A percentile compares a stretch with the other conserved stretches of the same genome.
Conservation (phyloP, 371 early-diverging fungal genomes). For the Phascolomyces articulosus region DNA sequence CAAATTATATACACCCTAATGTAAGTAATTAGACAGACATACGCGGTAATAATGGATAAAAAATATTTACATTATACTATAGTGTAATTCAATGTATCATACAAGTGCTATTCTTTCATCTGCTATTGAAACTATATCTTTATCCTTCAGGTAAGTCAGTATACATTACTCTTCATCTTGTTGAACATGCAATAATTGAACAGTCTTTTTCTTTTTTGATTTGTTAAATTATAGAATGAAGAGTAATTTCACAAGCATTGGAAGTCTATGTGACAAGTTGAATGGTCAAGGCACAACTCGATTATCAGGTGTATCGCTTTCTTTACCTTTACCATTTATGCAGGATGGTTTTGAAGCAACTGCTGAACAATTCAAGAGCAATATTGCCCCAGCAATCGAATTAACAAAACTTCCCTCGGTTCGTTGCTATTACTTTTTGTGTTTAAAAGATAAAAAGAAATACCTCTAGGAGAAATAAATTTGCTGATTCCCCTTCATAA, state of each 20-base stretch:
- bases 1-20: slow-evolving; percentile 29
- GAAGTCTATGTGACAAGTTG: slow-evolving; percentile 42
- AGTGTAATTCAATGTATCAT: slow-evolving; percentile 59
- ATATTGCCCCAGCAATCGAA: neutral
- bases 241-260: slow-evolving; percentile 34
- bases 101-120: slow-evolving; percentile 70
- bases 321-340: slow-evolving; percentile 53
- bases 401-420: neutral
- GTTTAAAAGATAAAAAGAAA: too few relatives aligned
- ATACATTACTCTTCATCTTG: too few relatives aligned
- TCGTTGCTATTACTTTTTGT: neutral
- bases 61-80: too few relatives aligned
- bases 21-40: too few relatives aligned
- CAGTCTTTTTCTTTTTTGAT: too few relatives aligned
- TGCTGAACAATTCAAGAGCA: slow-evolving; percentile 22
- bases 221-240: slow-evolving; percentile 56
- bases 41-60: too few relatives aligned
- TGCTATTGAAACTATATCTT: slow-evolving; percentile 64
- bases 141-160: slow-evolving; percentile 50
- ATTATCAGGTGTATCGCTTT: slow-evolving; percentile 44
- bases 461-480: too few relatives aligned
- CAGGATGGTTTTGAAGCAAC: slow-evolving; percentile 22
- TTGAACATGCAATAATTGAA: too few relatives aligned
- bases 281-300: slow-evolving; percentile 54
- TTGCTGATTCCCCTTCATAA: too few relatives aligned